These are phyloP conservation scores for Pythium phragmiticola DNA, from an alignment of 352 stramenopile species.

Conservation along the genomic window DNA sequence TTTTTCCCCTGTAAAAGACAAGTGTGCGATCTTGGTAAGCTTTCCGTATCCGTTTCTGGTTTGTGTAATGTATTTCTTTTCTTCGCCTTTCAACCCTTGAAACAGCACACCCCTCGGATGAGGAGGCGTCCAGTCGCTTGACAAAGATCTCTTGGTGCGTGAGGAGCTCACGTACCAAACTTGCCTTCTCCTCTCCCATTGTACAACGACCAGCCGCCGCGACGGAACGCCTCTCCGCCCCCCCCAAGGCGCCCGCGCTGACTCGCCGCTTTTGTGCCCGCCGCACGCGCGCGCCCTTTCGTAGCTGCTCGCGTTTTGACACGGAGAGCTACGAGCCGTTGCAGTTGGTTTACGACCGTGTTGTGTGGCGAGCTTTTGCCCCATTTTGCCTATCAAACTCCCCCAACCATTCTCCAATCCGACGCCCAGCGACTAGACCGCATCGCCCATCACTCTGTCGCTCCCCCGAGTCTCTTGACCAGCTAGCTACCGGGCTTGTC, in stretches of 20 bases:
- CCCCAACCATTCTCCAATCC: constrained; percentile 20
- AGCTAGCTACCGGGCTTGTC: constrained; percentile 20
- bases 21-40: background rate
- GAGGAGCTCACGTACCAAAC: too few relatives aligned
- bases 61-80: background rate
- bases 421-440: constrained; percentile 1
- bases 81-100: constrained; percentile 16
- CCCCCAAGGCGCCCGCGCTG: constrained; percentile 22
- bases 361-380: background rate
- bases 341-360: background rate
- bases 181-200: background rate
- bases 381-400: constrained; percentile 18
- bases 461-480: background rate
- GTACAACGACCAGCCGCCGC: background rate
- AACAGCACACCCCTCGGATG: background rate
- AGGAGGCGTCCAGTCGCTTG: constrained; percentile 7
- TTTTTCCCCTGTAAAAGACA: constrained; percentile 7
- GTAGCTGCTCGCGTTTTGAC: background rate
- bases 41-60: constrained; percentile 23
- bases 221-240: constrained; percentile 15
- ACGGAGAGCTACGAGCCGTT: background rate
- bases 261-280: constrained; percentile 18
- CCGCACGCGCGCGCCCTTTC: constrained; percentile 16
- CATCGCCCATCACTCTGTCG: background rate
- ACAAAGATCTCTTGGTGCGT: constrained; percentile 1